A percentile compares a stretch with the other conserved stretches of the same genome.
Conservation (phyloP, 2,329 filamentous ascomycete genomes). For the Xylaria sp. region DNA sequence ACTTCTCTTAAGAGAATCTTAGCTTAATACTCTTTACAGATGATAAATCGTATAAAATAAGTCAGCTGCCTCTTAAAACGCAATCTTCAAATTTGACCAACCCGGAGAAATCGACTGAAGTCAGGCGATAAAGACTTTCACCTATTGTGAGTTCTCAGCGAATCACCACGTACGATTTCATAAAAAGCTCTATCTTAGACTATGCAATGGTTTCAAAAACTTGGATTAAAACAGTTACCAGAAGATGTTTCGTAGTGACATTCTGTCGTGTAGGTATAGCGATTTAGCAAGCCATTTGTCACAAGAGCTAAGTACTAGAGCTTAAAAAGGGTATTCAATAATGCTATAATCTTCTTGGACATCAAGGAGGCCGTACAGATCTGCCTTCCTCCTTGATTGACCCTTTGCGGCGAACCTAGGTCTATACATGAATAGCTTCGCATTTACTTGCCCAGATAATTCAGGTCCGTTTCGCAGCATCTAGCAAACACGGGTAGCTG, state of each 20-base stretch:
- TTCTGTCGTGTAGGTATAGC: background rate
- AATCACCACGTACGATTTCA: background rate
- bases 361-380: too few relatives aligned
- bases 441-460: too few relatives aligned
- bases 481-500: too few relatives aligned
- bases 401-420: too few relatives aligned
- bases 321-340: too few relatives aligned
- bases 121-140: too few relatives aligned
- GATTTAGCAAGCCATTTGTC: background rate
- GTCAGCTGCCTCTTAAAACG: background rate
- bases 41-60: too few relatives aligned
- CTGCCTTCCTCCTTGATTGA: too few relatives aligned
- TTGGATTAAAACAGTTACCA: background rate
- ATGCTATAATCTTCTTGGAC: too few relatives aligned
- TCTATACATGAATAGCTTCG: too few relatives aligned
- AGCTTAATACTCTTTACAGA: background rate
- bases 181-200: background rate
- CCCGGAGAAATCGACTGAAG: background rate
- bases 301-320: too few relatives aligned
- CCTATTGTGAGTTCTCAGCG: background rate
- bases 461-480: too few relatives aligned
- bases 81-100: background rate
- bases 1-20: background rate
- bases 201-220: background rate
- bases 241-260: background rate